Percentiles rank a stretch among this genome's conserved stretches.
Evolutionary conservation across 2,329 filamentous ascomycete species (phyloP).

Genomic region (Sporothrix pseudoabietina): DNA sequence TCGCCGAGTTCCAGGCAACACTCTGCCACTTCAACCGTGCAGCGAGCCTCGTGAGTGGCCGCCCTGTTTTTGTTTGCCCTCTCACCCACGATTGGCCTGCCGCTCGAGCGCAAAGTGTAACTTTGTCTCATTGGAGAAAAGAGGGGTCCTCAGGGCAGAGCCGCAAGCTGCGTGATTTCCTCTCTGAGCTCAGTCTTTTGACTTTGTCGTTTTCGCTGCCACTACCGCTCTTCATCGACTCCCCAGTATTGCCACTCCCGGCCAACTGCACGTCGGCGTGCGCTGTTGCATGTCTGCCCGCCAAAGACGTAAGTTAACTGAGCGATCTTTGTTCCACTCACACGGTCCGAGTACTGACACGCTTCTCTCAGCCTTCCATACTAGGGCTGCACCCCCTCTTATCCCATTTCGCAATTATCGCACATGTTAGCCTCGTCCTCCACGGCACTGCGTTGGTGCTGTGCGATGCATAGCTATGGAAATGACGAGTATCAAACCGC

Average conservation of each 20-base stretch:
- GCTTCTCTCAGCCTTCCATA: not conserved
- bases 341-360: not conserved
- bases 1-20: not conserved
- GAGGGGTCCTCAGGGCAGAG: not conserved
- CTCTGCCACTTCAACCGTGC: not conserved
- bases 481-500: not conserved
- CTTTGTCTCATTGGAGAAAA: not conserved
- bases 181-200: not conserved
- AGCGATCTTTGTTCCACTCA: no score
- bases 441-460: not conserved
- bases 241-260: not conserved
- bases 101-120: not conserved
- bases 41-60: slow-evolving; percentile 16
- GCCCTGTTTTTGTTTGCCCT: slow-evolving; percentile 33
- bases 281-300: not conserved
- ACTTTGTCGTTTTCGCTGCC: not conserved
- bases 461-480: not conserved
- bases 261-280: not conserved
- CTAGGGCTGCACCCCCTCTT: not conserved
- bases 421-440: slow-evolving; percentile 2
- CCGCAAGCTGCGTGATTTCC: not conserved
- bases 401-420: not conserved
- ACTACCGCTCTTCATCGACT: no score
- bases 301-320: not conserved
- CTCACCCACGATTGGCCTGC: slow-evolving; percentile 1